Conservation (phyloP, 805 yeast species). For the Candida coleopterorum region DNA sequence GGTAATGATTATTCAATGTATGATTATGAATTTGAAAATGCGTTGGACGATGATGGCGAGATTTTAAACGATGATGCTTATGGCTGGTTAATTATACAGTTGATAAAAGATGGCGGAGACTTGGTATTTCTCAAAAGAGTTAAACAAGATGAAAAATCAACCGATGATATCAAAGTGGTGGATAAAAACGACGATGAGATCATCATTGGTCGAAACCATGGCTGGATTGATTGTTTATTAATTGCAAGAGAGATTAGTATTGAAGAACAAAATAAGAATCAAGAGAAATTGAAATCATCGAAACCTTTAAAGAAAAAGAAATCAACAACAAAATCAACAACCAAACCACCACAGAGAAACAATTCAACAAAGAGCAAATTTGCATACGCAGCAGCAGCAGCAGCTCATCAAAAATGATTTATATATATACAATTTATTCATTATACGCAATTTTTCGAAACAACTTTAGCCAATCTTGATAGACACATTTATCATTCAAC, state of each 20-base stretch:
- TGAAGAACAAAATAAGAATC: slow-evolving; percentile 8
- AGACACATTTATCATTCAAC: slow-evolving; percentile 33
- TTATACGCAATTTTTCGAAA: slow-evolving; percentile 13
- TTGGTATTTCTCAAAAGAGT: slow-evolving; percentile 47
- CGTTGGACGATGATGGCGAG: slow-evolving; percentile 18
- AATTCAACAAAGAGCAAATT: slow-evolving; percentile 21
- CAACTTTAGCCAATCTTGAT: slow-evolving; percentile 30
- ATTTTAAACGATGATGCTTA: slow-evolving; percentile 39
- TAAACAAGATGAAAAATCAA: slow-evolving; percentile 31
- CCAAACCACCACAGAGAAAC: background rate
- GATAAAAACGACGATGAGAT: slow-evolving; percentile 30
- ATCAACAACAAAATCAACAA: slow-evolving; percentile 1
- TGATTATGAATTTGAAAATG: slow-evolving; percentile 65
- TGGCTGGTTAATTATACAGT: slow-evolving; percentile 64
- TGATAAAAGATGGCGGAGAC: slow-evolving; percentile 48
- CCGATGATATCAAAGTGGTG: slow-evolving; percentile 20
- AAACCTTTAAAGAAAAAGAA: slow-evolving; percentile 11
- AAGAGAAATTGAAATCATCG: slow-evolving; percentile 8
- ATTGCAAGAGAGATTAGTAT: slow-evolving; percentile 52
- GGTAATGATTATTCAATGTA: slow-evolving; percentile 64
- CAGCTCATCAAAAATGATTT: slow-evolving; percentile 31
- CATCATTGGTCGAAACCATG: slow-evolving; percentile 43
- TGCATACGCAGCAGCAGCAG: slow-evolving; percentile 46
- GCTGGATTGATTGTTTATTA: slow-evolving; percentile 69
- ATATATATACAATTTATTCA: slow-evolving; percentile 1